Percentiles rank a stretch among this genome's conserved stretches.
phyloP scores from a whole-genome alignment of 331 rosid species.

The Malus hybrid region DNA sequence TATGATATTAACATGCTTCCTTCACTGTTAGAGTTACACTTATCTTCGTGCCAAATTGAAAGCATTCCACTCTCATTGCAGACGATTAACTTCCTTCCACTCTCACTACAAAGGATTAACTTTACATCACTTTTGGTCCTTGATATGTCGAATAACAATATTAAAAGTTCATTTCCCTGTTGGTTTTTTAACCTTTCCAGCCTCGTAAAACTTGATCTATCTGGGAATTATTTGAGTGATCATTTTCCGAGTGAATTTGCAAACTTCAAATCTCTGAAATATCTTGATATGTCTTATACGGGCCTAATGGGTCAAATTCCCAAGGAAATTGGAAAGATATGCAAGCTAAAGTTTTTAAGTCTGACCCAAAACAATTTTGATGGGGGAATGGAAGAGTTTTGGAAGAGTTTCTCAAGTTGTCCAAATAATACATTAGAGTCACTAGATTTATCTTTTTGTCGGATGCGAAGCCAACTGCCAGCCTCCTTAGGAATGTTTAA shows the following conservation, averaged over 20 bases:
- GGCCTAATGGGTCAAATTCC: neutral
- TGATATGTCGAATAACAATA: neutral
- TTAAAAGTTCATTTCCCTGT: neutral
- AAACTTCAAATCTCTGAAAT: neutral
- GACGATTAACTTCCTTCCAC: no score
- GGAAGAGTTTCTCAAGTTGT: neutral
- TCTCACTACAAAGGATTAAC: neutral
- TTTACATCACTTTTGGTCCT: neutral
- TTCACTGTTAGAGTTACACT: neutral
- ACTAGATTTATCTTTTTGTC: neutral
- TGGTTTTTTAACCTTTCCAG: neutral
- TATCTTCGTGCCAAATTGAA: neutral
- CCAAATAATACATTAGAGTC: neutral
- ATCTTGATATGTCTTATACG: neutral
- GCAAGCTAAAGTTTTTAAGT: neutral
- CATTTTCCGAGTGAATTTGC: neutral
- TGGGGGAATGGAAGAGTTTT: neutral
- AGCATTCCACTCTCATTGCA: neutral
- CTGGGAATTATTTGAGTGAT: fast-evolving
- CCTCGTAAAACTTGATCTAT: neutral
- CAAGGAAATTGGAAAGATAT: neutral
- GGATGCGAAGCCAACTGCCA: neutral
- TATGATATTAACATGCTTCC: conserved; percentile 1
- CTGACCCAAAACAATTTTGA: fast-evolving
- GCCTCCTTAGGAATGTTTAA: neutral